Conservation (phyloP, 2,329 filamentous ascomycete species). For the Chaetothyriales sp. region DNA sequence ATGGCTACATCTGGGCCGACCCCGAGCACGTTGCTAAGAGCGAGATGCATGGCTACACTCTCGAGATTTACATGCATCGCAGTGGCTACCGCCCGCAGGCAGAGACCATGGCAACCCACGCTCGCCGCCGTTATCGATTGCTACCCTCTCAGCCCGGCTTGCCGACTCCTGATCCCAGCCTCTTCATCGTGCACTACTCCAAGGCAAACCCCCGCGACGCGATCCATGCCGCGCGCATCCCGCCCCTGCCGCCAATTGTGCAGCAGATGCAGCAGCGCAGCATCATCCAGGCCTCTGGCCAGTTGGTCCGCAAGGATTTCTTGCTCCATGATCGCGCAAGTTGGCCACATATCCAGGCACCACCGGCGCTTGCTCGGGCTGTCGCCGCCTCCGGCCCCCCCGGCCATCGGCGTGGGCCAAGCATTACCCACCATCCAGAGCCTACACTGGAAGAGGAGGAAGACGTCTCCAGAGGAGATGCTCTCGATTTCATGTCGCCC, state of each 20-base stretch:
- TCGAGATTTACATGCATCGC: slow-evolving; percentile 79
- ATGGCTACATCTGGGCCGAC: slow-evolving; percentile 84
- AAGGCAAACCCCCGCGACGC: slow-evolving; percentile 59
- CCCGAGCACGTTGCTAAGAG: slow-evolving; percentile 63
- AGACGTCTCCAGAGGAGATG: slow-evolving; percentile 70
- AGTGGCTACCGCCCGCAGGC: slow-evolving; percentile 59
- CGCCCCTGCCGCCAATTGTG: slow-evolving; percentile 27
- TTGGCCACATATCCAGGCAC: slow-evolving; percentile 73
- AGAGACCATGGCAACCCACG: slow-evolving; percentile 61
- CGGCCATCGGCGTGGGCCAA: slow-evolving; percentile 29
- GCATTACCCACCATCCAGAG: slow-evolving; percentile 25
- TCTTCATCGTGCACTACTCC: slow-evolving; percentile 87
- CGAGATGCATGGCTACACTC: slow-evolving; percentile 60
- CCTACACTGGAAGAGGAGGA: slow-evolving; percentile 68
- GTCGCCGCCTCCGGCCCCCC: slow-evolving; percentile 3
- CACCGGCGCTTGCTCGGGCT: slow-evolving; percentile 22
- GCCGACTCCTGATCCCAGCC: slow-evolving; percentile 57
- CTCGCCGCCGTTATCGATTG: slow-evolving; percentile 74
- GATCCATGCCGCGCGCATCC: slow-evolving; percentile 49
- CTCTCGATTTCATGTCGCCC: slow-evolving; percentile 78
- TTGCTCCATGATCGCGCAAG: slow-evolving; percentile 79
- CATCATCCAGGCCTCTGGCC: slow-evolving; percentile 57
- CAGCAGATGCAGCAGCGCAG: slow-evolving; percentile 33
- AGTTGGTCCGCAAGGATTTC: slow-evolving; percentile 80
- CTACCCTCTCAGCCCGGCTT: slow-evolving; percentile 54